Percentiles rank a stretch among this genome's conserved stretches.
phyloP scores from a whole-genome alignment of 441 rosid genomes.

The Eutrema salsugineum region DNA sequence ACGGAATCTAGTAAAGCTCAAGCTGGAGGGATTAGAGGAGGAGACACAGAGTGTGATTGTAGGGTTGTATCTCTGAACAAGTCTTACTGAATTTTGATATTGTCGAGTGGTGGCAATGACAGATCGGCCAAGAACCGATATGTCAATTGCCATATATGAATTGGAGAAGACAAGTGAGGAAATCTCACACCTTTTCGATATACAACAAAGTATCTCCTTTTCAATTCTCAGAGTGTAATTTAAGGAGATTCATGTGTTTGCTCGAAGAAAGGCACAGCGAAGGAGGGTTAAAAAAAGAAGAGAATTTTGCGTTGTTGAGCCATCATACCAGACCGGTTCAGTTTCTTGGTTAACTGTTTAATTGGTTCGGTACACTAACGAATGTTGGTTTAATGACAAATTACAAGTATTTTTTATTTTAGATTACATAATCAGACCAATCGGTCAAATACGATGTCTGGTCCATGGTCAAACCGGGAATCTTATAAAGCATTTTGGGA shows the following conservation, averaged over 20 bases:
- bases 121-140: constrained; percentile 39
- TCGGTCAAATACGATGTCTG: constrained; percentile 63
- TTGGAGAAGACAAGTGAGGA: too few relatives aligned
- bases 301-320: too few relatives aligned
- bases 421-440: constrained; percentile 85
- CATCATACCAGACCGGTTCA: background rate
- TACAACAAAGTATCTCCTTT: too few relatives aligned
- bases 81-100: constrained; percentile 22
- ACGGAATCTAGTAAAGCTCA: background rate
- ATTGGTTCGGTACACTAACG: background rate
- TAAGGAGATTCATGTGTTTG: background rate
- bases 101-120: constrained; percentile 20
- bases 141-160: constrained; percentile 48
- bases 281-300: too few relatives aligned
- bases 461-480: constrained; percentile 80
- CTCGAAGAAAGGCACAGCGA: too few relatives aligned
- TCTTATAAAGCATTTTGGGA: constrained; percentile 53
- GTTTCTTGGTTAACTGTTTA: background rate
- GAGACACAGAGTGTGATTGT: constrained; percentile 9
- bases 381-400: background rate
- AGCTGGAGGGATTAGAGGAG: background rate
- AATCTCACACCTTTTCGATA: too few relatives aligned
- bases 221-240: background rate
- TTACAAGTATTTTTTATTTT: background rate
- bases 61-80: constrained; percentile 9